Base-by-base conservation (phyloP, 225 moss, liverwort and hornwort species). In the Physcomitrium patens region DNA sequence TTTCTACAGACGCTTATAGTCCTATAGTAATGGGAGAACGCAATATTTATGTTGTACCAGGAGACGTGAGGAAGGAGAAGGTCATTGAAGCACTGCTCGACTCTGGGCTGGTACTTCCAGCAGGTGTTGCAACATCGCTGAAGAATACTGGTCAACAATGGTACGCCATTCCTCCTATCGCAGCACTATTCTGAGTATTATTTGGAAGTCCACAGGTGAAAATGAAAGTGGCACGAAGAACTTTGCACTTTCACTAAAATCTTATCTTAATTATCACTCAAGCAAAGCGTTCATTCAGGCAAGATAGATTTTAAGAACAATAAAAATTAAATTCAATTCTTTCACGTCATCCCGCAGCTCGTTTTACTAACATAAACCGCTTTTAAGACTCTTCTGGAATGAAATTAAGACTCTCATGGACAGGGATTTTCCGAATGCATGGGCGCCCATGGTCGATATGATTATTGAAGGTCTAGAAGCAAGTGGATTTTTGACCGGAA, bases 71-170 rank as follows among this genome's bases (percentile, higher is more conserved):
- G 70, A 51, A 75, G 22, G 78, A 78, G 55, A 82, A 76, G 31
- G 78, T 82, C 64, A 75, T 82, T 27, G 64, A 53, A 59, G 82
- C 82, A 10, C 78, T 82, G 57, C 66, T 26, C 20, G 63, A 18
- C 10, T 81, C 79, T 50, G 74, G 81, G 67, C 42, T 81, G 48
- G 54, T 87, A 27, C 73, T 76, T 57, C 73, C 81, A 62, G 70
- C 79, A 10, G 81, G 87, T 17, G 67, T 84, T 24, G 84, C 79
- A 77, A 84, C 73, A 15, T 81, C 77, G 41, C 27, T 84, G 63
- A 65, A 81, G 67, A 79, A 84, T 54, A 79, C 81, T 43, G 79
- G 84, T 14, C 87, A 87, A 71, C 79, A 87, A 79, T 84, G 84
- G 84, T 84, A 61, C 74, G 59, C 53, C 4, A 43, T 41, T 26